Base-by-base conservation (phyloP, 805 yeast species). In the Cyberlindnera maritima region DNA sequence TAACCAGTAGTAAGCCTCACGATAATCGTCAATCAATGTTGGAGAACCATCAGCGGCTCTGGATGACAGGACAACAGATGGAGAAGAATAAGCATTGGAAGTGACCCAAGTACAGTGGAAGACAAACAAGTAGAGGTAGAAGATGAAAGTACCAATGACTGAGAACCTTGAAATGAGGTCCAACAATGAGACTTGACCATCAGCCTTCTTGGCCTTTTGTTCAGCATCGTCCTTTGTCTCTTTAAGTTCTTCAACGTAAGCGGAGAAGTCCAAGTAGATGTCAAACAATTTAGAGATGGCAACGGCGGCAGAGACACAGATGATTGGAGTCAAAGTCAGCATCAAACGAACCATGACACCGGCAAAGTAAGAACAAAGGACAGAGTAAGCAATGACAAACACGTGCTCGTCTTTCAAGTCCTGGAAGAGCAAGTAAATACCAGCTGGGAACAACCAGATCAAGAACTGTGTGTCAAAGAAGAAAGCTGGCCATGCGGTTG, bases 401-500 rank as follows among this genome's bases (percentile, higher is more conserved):
- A 94, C 87, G 57, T 92, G 96, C 71, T 91, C 97, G 64, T 94
- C 88, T 46, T 82, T 78, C 62, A 94, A 75, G 50, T 94, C 97
- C 67, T 87, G 87, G 79, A 94, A 87, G 57, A 92, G 77, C 56
- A 94, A 69, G 71, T 87, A 94, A 41, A 95, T 85, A 54, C 99
- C 99, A 6, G 91, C 97, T 44, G 99, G 99, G 88, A 94, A 94
- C 57, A 94, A 75, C 99, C 99, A 95, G 60, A 92, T 88, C 69
- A 94, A 75, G 75, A 92, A 80, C 60, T 83, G 88, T 43, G 94
- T 84, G 67, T 94, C 99, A 65, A 92, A 88, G 79, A 89, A 94
- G 67, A 94, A 95, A 12, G 97, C 82, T 11, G 98, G 96, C 99
- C 99, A 94, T 4, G 99, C 96, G n/a, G 98, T 92, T 49, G 99